Conservation (phyloP, 345 rosid species). For the Heritiera littoralis region DNA sequence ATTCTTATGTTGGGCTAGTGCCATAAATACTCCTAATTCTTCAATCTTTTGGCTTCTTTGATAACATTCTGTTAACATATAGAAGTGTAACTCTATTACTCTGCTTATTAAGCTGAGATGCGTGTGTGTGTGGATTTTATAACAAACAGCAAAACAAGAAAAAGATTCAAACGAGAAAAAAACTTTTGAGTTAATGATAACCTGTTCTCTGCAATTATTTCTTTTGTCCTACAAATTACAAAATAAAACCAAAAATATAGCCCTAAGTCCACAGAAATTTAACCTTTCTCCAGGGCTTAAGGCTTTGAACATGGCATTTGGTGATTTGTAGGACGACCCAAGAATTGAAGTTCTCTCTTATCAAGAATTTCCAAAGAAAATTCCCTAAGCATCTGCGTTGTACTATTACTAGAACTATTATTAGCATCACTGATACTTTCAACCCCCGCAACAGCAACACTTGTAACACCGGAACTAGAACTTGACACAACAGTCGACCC, state of each 20-base stretch:
- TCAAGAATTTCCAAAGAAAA: conserved; percentile 67
- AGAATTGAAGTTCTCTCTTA: conserved; percentile 65
- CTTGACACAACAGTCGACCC: conserved; percentile 16
- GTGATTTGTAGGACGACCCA: conserved; percentile 40
- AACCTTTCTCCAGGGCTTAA: conserved; percentile 6
- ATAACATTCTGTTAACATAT: no score
- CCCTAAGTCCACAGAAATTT: background rate
- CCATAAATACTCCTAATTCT: no score
- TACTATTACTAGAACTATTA: background rate
- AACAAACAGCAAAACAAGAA: background rate
- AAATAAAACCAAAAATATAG: background rate
- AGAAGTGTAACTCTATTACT: no score
- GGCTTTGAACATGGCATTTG: conserved; percentile 38
- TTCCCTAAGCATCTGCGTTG: conserved; percentile 48
- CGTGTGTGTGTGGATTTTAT: no score
- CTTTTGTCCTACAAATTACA: background rate
- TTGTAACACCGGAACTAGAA: conserved; percentile 29
- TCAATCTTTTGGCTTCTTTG: background rate
- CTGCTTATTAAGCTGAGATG: no score
- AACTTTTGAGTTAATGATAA: no score
- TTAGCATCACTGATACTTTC: background rate
- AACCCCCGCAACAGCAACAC: background rate
- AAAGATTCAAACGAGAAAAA: background rate
- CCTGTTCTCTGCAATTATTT: background rate
- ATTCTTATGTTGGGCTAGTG: background rate